These are phyloP conservation scores for Jatropha podagrica DNA, from an alignment of 441 rosid species.

Conservation along the genomic window DNA sequence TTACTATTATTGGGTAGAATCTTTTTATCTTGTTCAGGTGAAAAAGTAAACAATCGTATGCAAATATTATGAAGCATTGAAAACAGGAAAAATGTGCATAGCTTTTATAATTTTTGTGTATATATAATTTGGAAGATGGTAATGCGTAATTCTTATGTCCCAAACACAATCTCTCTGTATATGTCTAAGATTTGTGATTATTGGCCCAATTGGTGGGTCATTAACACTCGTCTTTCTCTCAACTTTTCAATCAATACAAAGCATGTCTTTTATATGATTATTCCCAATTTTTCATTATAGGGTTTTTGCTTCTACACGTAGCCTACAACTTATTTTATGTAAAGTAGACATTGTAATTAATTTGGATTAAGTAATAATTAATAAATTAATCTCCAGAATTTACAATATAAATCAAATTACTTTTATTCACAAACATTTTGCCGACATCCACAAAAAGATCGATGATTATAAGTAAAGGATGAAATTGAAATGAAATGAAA, in stretches of 20 bases:
- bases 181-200: neutral
- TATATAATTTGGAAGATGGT: neutral
- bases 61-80: conserved; percentile 12
- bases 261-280: neutral
- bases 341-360: too few relatives aligned
- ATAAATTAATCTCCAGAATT: neutral
- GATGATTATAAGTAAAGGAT: neutral
- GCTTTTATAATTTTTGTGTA: too few relatives aligned
- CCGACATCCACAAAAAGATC: neutral
- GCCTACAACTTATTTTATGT: neutral
- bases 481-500: conserved; percentile 16
- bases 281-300: neutral
- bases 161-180: neutral
- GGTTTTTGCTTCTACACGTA: too few relatives aligned
- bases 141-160: conserved; percentile 12
- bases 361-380: too few relatives aligned
- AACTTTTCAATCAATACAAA: neutral
- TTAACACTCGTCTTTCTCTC: neutral
- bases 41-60: conserved; percentile 16
- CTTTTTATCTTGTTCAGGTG: conserved; percentile 14
- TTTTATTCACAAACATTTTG: neutral
- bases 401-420: neutral
- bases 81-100: conserved; percentile 23
- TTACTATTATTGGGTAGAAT: conserved; percentile 1
- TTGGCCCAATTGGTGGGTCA: neutral